Evolutionary conservation across 202 grass and related monocot genomes (phyloP).

Genomic region (Hordeum pubiflorum): DNA sequence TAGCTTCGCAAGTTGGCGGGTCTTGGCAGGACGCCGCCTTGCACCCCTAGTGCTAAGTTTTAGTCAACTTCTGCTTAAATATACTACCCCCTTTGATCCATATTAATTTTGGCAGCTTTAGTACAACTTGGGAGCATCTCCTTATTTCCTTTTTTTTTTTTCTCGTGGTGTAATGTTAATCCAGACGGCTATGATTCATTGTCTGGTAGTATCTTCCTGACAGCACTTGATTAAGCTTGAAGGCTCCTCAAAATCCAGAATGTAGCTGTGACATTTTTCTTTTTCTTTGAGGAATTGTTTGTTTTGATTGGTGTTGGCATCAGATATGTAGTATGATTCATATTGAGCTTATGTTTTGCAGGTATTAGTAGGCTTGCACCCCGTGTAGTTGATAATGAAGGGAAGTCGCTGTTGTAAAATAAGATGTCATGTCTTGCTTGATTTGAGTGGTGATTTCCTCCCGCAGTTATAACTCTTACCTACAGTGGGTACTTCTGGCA

Average conservation of each 20-base stretch:
- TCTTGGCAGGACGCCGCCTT: no score
- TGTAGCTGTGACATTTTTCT: neutral
- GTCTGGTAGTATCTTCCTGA: neutral
- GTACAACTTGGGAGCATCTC: no score
- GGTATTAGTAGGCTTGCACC: conserved; percentile 10
- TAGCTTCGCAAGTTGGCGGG: no score
- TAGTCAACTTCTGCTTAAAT: neutral
- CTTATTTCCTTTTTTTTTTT: neutral
- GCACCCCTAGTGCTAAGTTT: neutral
- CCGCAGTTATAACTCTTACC: neutral
- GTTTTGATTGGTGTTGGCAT: neutral
- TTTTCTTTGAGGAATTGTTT: neutral
- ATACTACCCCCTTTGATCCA: neutral
- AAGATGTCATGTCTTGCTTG: neutral
- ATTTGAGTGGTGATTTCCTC: neutral
- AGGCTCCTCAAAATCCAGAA: neutral
- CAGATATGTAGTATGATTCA: neutral
- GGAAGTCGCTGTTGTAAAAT: neutral
- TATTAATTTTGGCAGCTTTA: no score
- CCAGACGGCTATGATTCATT: neutral
- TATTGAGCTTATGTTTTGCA: conserved; percentile 23
- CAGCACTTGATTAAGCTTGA: neutral
- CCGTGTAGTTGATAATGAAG: neutral
- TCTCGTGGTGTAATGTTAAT: neutral
- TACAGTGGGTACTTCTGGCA: neutral